These are phyloP conservation scores for Metschnikowia arizonensis DNA, from an alignment of 805 yeast species.

Conservation along the genomic window DNA sequence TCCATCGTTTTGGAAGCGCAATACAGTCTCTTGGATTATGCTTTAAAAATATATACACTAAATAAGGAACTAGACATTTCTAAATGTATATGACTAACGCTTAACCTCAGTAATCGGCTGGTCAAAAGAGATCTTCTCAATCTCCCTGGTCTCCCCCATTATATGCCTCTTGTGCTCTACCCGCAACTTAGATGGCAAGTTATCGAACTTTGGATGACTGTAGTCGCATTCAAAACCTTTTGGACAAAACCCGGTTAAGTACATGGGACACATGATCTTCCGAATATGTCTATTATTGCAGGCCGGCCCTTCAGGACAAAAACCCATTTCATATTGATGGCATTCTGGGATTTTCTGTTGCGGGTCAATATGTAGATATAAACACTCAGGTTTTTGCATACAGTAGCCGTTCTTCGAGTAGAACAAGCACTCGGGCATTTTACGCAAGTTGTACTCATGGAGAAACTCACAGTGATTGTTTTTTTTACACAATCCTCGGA, in stretches of 20 bases:
- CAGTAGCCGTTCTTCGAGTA: slow-evolving; percentile 81
- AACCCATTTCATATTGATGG: slow-evolving; percentile 76
- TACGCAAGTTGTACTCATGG: slow-evolving; percentile 89
- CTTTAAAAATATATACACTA: background rate
- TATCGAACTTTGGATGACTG: slow-evolving; percentile 78
- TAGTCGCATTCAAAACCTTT: slow-evolving; percentile 73
- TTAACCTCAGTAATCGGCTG: slow-evolving; percentile 19
- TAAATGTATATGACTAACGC: slow-evolving; percentile 1
- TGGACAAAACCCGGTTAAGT: slow-evolving; percentile 90
- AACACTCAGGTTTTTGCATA: slow-evolving; percentile 91
- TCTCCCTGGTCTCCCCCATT: slow-evolving; percentile 20
- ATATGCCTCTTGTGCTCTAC: slow-evolving; percentile 16
- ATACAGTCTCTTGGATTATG: too few relatives aligned
- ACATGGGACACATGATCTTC: slow-evolving; percentile 71
- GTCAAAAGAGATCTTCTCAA: slow-evolving; percentile 20
- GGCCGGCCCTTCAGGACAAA: slow-evolving; percentile 86
- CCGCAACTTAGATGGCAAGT: slow-evolving; percentile 34
- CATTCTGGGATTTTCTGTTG: slow-evolving; percentile 85
- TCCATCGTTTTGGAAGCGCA: too few relatives aligned
- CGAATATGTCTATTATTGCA: slow-evolving; percentile 81
- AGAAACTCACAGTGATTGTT: slow-evolving; percentile 94
- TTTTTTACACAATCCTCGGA: slow-evolving; percentile 93
- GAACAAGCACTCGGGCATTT: slow-evolving; percentile 95
- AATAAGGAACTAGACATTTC: background rate
- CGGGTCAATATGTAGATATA: slow-evolving; percentile 88